These are phyloP conservation scores for Hypericum androsaemum DNA, from an alignment of 345 rosid species.

Conservation along the genomic window DNA sequence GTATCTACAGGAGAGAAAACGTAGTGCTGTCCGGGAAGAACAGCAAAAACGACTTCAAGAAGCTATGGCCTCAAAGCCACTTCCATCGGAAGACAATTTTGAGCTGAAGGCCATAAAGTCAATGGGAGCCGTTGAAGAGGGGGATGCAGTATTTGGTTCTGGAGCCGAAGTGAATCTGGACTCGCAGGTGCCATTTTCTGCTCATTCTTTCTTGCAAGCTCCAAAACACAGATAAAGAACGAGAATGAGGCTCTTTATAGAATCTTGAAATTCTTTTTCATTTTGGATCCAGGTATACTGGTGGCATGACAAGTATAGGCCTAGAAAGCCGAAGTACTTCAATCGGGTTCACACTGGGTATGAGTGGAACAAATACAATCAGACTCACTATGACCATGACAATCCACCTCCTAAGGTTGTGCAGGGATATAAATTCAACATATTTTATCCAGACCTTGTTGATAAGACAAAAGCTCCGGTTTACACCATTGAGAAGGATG, in stretches of 20 bases:
- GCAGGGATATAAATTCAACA: slow-evolving; percentile 89
- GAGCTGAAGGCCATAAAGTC: slow-evolving; percentile 85
- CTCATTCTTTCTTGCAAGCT: background rate
- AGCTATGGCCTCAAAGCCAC: slow-evolving; percentile 59
- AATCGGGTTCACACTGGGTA: slow-evolving; percentile 98
- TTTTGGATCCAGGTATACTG: slow-evolving; percentile 57
- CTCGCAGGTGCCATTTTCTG: slow-evolving; percentile 47
- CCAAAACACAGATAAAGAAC: background rate
- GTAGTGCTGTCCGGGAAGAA: slow-evolving; percentile 53
- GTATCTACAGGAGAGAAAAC: slow-evolving; percentile 52
- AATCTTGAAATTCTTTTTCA: background rate
- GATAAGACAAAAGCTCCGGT: slow-evolving; percentile 79
- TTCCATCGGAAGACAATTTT: slow-evolving; percentile 65
- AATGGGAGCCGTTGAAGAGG: slow-evolving; percentile 97
- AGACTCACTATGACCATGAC: slow-evolving; percentile 90
- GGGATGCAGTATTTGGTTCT: slow-evolving; percentile 85
- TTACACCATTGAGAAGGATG: slow-evolving; percentile 75
- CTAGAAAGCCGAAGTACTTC: slow-evolving; percentile 90
- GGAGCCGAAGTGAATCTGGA: slow-evolving; percentile 91
- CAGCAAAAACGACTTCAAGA: slow-evolving; percentile 67
- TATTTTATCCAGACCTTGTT: slow-evolving; percentile 89
- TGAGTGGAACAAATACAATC: slow-evolving; percentile 96
- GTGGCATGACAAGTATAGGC: slow-evolving; percentile 99
- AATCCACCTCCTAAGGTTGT: slow-evolving; percentile 94
- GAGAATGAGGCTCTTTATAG: background rate